Percentiles rank a stretch among this genome's conserved stretches.
phyloP scores from a whole-genome alignment of 495 filamentous ascomycete genomes.

The Ascobolus immersus region DNA sequence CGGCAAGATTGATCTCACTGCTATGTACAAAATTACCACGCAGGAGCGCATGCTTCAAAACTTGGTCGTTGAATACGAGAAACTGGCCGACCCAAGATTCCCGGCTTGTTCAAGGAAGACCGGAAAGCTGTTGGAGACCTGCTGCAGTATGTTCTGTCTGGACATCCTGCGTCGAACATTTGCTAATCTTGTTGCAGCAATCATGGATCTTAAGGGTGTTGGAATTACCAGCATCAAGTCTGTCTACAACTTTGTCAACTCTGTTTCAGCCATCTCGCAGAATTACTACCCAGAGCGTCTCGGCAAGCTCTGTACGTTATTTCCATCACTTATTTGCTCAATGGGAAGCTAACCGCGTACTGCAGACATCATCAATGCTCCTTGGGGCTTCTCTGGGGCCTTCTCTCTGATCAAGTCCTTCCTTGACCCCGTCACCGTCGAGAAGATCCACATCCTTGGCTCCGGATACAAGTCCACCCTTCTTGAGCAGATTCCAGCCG shows the following conservation, averaged over 20 bases:
- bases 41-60: conserved; percentile 85
- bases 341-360: conserved; percentile 23
- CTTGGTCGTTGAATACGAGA: conserved; percentile 91
- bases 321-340: neutral
- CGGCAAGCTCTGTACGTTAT: conserved; percentile 13
- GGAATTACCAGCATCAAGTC: conserved; percentile 52
- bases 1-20: conserved; percentile 69
- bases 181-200: conserved; percentile 16
- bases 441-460: conserved; percentile 85
- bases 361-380: conserved; percentile 90
- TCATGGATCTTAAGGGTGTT: conserved; percentile 92
- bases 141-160: conserved; percentile 33
- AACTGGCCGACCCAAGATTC: conserved; percentile 69
- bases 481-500: conserved; percentile 55
- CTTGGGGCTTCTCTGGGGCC: conserved; percentile 67
- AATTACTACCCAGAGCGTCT: conserved; percentile 97
- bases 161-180: neutral
- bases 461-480: conserved; percentile 58
- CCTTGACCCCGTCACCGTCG: conserved; percentile 78
- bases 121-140: conserved; percentile 76
- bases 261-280: conserved; percentile 44
- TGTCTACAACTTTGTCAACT: conserved; percentile 46
- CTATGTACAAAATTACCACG: conserved; percentile 83
- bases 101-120: conserved; percentile 89
- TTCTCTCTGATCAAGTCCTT: conserved; percentile 73